These are phyloP conservation scores for Penicillium psychrofluorescens DNA, from an alignment of 495 filamentous ascomycete genomes.

Conservation along the genomic window DNA sequence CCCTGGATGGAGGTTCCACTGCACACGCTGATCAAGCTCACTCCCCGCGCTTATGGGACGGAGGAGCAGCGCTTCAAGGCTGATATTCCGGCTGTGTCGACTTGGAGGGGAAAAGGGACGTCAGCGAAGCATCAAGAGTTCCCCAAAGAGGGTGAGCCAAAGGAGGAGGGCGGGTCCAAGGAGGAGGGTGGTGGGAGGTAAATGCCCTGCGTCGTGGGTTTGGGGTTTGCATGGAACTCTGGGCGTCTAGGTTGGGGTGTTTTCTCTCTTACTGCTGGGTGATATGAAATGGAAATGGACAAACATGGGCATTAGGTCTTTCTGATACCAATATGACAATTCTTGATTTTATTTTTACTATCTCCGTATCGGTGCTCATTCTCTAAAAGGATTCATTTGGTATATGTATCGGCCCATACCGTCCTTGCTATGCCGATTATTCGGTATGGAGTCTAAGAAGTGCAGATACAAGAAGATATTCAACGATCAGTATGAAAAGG, in stretches of 20 bases:
- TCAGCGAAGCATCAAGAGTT: slow-evolving; percentile 66
- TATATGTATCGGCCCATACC: too few species aligned
- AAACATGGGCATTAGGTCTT: slow-evolving; percentile 1
- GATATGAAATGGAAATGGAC: too few species aligned
- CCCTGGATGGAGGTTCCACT: slow-evolving; percentile 98
- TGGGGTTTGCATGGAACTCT: background rate
- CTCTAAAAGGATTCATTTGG: too few species aligned
- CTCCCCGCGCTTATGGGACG: slow-evolving; percentile 88
- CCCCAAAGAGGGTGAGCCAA: slow-evolving; percentile 15
- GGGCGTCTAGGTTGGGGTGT: too few species aligned
- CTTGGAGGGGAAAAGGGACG: slow-evolving; percentile 86
- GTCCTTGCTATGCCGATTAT: too few species aligned
- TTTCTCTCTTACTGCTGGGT: too few species aligned
- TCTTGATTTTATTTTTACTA: background rate
- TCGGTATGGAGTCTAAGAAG: too few species aligned
- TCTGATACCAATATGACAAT: slow-evolving; percentile 13
- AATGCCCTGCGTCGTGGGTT: background rate
- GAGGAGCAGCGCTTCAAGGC: slow-evolving; percentile 79
- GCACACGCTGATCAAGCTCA: slow-evolving; percentile 93
- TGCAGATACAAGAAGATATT: too few species aligned
- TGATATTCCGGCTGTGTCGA: slow-evolving; percentile 89
- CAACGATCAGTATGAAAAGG: too few species aligned
- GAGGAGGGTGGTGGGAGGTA: too few species aligned
- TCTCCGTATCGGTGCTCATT: background rate
- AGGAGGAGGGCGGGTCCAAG: background rate